Conservation (phyloP, 495 filamentous ascomycete species). For the Penicillium salamii region DNA sequence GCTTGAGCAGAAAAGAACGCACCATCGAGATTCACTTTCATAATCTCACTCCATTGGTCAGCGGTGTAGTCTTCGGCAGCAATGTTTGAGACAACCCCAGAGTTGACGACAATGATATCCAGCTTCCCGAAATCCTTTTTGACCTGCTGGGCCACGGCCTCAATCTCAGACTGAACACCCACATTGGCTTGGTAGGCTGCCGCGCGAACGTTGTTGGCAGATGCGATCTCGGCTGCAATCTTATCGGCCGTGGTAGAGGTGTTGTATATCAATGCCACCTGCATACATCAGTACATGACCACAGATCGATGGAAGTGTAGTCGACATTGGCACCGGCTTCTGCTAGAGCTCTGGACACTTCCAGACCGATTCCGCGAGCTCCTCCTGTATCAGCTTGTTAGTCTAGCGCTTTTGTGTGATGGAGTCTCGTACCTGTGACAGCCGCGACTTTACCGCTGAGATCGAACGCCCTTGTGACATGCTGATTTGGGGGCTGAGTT, state of each 20-base stretch:
- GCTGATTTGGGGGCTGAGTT: constrained; percentile 32
- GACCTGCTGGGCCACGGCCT: constrained; percentile 50
- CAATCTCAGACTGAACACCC: constrained; percentile 52
- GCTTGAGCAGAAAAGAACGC: constrained; percentile 47
- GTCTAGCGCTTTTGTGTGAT: not conserved
- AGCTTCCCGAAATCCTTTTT: constrained; percentile 65
- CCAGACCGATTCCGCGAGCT: constrained; percentile 74
- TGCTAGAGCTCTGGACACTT: constrained; percentile 66
- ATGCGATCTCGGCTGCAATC: constrained; percentile 66
- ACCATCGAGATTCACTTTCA: constrained; percentile 47
- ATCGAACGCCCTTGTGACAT: constrained; percentile 36
- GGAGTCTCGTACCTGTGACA: constrained; percentile 23
- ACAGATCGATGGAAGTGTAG: not conserved
- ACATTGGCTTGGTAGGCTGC: constrained; percentile 69
- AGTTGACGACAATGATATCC: constrained; percentile 76
- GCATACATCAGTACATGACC: not conserved
- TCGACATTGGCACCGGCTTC: constrained; percentile 71
- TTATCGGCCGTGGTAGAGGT: constrained; percentile 65
- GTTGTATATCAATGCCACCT: constrained; percentile 72
- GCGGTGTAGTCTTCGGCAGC: constrained; percentile 36
- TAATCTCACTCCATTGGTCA: constrained; percentile 36
- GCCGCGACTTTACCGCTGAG: constrained; percentile 35
- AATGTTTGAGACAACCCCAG: constrained; percentile 57
- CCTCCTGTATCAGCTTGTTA: constrained; percentile 48
- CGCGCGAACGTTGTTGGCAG: constrained; percentile 64